phyloP scores from a whole-genome alignment of 495 filamentous ascomycete genomes.

The Penicillium lagena region DNA sequence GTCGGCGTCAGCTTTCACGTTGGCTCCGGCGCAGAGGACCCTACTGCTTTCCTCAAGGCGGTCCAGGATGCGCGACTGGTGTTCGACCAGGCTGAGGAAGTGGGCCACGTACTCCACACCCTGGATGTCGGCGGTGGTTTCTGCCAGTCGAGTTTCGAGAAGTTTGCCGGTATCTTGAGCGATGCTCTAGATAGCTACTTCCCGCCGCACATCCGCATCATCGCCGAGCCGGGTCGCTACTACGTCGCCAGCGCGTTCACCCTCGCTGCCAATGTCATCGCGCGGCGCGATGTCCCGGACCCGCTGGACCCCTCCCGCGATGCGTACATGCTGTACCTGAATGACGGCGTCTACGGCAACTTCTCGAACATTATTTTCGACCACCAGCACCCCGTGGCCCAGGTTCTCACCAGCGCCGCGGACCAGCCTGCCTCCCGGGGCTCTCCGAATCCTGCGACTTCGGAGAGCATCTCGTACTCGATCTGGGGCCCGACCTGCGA shows the following conservation, averaged over 20 bases:
- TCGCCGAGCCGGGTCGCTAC: constrained; percentile 94
- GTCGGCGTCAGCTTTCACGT: constrained; percentile 98
- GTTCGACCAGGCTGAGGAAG: constrained; percentile 74
- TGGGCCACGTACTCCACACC: constrained; percentile 77
- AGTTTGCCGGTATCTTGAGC: constrained; percentile 75
- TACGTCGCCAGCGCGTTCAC: constrained; percentile 92
- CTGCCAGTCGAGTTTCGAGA: constrained; percentile 79
- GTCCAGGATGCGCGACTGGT: constrained; percentile 82
- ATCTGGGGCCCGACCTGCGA: constrained; percentile 99
- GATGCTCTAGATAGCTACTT: constrained; percentile 80
- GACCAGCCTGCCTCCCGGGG: constrained; percentile 33
- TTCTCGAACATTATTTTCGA: constrained; percentile 99
- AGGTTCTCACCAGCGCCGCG: constrained; percentile 58
- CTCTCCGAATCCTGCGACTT: constrained; percentile 43
- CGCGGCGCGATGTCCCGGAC: constrained; percentile 78
- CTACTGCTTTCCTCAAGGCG: constrained; percentile 78
- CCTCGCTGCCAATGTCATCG: constrained; percentile 88
- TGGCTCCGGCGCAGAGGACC: constrained; percentile 90
- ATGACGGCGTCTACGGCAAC: constrained; percentile 96
- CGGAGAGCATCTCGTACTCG: constrained; percentile 60
- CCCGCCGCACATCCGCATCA: constrained; percentile 77
- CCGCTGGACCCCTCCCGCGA: constrained; percentile 44
- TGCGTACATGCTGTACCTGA: constrained; percentile 93
- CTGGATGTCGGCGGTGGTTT: constrained; percentile 96
- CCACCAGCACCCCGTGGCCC: constrained; percentile 85